Base-by-base conservation (phyloP, 2,329 filamentous ascomycete genomes). In the Cladosporium velox region DNA sequence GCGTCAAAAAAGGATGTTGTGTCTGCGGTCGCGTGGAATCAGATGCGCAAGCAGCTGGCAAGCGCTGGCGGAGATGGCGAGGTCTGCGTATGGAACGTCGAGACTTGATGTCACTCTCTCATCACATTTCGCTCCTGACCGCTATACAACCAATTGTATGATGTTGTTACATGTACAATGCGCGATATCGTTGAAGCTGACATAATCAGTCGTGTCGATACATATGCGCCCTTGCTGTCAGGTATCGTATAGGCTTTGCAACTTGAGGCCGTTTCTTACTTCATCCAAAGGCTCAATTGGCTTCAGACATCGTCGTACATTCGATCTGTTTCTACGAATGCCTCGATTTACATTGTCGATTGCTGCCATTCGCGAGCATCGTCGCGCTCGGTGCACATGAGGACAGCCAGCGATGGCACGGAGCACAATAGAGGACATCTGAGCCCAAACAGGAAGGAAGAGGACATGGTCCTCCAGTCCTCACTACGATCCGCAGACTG, bases 51-150 rank as follows among this genome's bases (percentile, higher is more conserved):
- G 70, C 79, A 82, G 67, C 83, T 81, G 80, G 80, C 78, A 24
- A 84, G 81, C 73, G 82, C 79, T 44, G 82, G 81, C 38, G 82
- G 81, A 10, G 81, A 84, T 72, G 83, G 82, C 21, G 73, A 64
- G 61, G 76, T 78, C n/a, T 73, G 75, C 8, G 69, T 78, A 12
- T 78, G 77, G 77, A 73, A 73, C 15, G 59, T 64, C 30, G 63
- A 66, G 12, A 60, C 63, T 30, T 65, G 63, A 65, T 28, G 26
- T 14, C 5, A 14, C 26, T 2, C 15, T 35, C 8, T 18, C 47
- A 14, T 26, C 12, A 24, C 41, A 21, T 4, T 24, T 21, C 41
- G 21, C 4, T 14, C 24, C 21, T 26, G 18, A n/a, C 38, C n/a
- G 6, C 18, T 7, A 10, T 21, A 11, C 41, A 47, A 47, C 41